Evolutionary conservation across 1,284 basidiomycete genomes (phyloP).

Genomic region (Apiotrichum akiyoshidainum): DNA sequence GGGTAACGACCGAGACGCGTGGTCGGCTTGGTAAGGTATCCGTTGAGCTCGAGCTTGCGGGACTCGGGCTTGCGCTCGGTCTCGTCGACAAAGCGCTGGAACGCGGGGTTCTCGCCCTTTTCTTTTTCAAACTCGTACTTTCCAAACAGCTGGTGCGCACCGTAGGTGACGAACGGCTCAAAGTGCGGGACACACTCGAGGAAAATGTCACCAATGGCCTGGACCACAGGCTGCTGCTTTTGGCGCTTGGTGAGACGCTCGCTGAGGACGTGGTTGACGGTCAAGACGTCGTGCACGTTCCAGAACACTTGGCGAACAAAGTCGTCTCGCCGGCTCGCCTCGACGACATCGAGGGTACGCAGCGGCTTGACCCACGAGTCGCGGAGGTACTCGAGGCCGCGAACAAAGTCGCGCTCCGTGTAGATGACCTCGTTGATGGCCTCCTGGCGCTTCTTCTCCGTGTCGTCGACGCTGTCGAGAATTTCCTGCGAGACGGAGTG

Average conservation of each 20-base stretch:
- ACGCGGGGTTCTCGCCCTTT: conserved; percentile 87
- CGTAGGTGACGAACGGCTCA: conserved; percentile 88
- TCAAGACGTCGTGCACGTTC: conserved; percentile 93
- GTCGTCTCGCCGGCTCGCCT: conserved; percentile 70
- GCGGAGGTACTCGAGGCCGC: conserved; percentile 95
- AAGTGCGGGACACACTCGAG: conserved; percentile 86
- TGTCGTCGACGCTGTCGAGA: conserved; percentile 83
- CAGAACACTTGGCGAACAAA: conserved; percentile 96
- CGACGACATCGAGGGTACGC: conserved; percentile 66
- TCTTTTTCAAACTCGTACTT: conserved; percentile 99
- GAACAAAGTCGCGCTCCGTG: conserved; percentile 95
- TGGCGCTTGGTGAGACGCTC: conserved; percentile 95
- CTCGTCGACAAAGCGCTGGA: conserved; percentile 91
- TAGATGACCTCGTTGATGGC: conserved; percentile 99
- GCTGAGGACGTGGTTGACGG: conserved; percentile 81
- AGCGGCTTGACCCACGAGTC: conserved; percentile 91
- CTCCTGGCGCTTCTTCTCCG: conserved; percentile 94
- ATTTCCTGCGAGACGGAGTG: conserved; percentile 94
- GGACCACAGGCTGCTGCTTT: conserved; percentile 88
- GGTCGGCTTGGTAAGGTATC: conserved; percentile 96
- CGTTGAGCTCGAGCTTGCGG: conserved; percentile 94
- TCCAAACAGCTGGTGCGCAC: conserved; percentile 94
- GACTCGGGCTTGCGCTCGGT: conserved; percentile 92
- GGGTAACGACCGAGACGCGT: conserved; percentile 95
- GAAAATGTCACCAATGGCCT: conserved; percentile 87